These are phyloP conservation scores for Fonsecaea pedrosoi DNA, from an alignment of 2,329 filamentous ascomycete species.

Conservation along the genomic window DNA sequence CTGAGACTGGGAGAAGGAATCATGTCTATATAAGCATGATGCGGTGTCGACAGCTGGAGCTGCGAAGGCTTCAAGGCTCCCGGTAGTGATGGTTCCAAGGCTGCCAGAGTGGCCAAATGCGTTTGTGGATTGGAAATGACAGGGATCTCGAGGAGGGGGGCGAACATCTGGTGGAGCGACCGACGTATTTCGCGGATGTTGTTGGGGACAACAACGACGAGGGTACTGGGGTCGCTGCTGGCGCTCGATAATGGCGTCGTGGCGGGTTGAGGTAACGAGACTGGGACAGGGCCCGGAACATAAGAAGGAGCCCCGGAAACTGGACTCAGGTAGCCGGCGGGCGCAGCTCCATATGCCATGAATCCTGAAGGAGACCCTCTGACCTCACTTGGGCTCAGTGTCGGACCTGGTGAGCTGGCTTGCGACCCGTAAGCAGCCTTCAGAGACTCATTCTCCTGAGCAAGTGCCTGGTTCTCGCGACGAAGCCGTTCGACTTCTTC, in stretches of 20 bases:
- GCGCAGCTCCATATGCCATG: slow-evolving; percentile 31
- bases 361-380: slow-evolving; percentile 39
- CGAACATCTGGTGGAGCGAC: slow-evolving; percentile 47
- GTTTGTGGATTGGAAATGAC: slow-evolving; percentile 45
- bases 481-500: slow-evolving; percentile 52
- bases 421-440: slow-evolving; percentile 46
- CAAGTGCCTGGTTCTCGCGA: slow-evolving; percentile 50
- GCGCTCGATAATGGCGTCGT: slow-evolving; percentile 32
- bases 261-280: slow-evolving; percentile 27
- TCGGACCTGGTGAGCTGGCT: slow-evolving; percentile 41
- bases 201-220: slow-evolving; percentile 45
- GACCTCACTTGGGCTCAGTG: slow-evolving; percentile 37
- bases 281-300: slow-evolving; percentile 14
- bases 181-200: slow-evolving; percentile 47
- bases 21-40: slow-evolving; percentile 53
- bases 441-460: slow-evolving; percentile 50
- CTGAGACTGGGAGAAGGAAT: slow-evolving; percentile 51
- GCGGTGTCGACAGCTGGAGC: slow-evolving; percentile 49
- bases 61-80: slow-evolving; percentile 47
- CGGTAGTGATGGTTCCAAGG: slow-evolving; percentile 45
- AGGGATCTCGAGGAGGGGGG: slow-evolving; percentile 47
- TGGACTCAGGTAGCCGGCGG: slow-evolving; percentile 31
- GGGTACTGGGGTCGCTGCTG: slow-evolving; percentile 30
- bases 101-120: slow-evolving; percentile 45
- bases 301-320: slow-evolving; percentile 24